Evolutionary conservation across 2,329 filamentous ascomycete species (phyloP).

Genomic region (Elsinoe australis): DNA sequence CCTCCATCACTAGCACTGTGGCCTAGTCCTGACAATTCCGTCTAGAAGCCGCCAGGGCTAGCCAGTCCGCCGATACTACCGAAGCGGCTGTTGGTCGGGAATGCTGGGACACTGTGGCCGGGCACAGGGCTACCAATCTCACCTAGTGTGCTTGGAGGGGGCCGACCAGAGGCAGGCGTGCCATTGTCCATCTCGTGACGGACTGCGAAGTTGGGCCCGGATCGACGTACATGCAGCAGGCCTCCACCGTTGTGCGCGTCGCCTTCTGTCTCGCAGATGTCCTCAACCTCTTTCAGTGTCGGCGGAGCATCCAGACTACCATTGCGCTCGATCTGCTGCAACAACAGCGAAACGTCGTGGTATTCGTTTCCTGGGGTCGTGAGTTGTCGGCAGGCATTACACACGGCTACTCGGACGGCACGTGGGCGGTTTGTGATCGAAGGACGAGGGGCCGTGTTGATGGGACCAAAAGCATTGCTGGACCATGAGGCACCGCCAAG

Average conservation of each 20-base stretch:
- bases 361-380: slow-evolving; percentile 48
- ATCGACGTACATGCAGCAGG: slow-evolving; percentile 63
- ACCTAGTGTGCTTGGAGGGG: slow-evolving; percentile 31
- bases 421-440: slow-evolving; percentile 47
- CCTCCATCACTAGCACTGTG: no score
- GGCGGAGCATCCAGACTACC: slow-evolving; percentile 44
- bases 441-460: slow-evolving; percentile 39
- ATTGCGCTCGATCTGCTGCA: slow-evolving; percentile 59
- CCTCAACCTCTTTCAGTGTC: slow-evolving; percentile 62
- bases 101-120: slow-evolving; percentile 34
- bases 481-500: slow-evolving; percentile 12
- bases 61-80: no score
- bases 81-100: no score
- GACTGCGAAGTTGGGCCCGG: slow-evolving; percentile 31
- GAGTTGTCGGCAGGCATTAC: slow-evolving; percentile 66
- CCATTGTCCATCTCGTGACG: slow-evolving; percentile 34
- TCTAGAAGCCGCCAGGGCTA: no score
- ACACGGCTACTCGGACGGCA: slow-evolving; percentile 64
- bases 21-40: no score
- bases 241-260: slow-evolving; percentile 81
- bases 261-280: slow-evolving; percentile 86
- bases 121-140: slow-evolving; percentile 44
- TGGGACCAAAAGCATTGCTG: slow-evolving; percentile 18
- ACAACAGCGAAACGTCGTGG: slow-evolving; percentile 58
- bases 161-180: slow-evolving; percentile 27